These are phyloP conservation scores for Colletotrichum spaethianum DNA, from an alignment of 2,329 filamentous ascomycete genomes.

Conservation along the genomic window DNA sequence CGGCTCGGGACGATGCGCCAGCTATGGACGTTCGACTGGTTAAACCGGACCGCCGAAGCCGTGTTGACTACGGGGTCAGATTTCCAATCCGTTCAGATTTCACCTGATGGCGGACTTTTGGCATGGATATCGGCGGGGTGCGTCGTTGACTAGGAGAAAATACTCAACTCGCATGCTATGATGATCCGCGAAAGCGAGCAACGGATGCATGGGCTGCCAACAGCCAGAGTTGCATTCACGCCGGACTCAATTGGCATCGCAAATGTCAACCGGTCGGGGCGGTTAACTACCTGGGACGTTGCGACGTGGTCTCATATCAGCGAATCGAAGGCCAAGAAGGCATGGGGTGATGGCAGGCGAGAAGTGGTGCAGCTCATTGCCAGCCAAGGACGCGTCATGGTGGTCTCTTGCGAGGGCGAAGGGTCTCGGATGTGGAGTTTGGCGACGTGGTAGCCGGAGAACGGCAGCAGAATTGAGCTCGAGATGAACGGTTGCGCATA, in stretches of 20 bases:
- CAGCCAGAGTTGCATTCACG: slow-evolving; percentile 14
- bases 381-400: slow-evolving; percentile 12
- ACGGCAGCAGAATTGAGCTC: slow-evolving; percentile 17
- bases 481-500: slow-evolving; percentile 35
- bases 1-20: neutral
- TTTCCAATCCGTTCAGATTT: slow-evolving; percentile 26
- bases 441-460: slow-evolving; percentile 36
- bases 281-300: slow-evolving; percentile 13
- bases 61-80: slow-evolving; percentile 4
- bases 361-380: slow-evolving; percentile 30
- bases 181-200: slow-evolving; percentile 14
- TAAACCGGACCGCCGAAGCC: neutral
- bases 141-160: slow-evolving; percentile 31
- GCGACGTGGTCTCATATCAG: slow-evolving; percentile 8
- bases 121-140: slow-evolving; percentile 15
- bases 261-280: slow-evolving; percentile 12
- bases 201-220: slow-evolving; percentile 5
- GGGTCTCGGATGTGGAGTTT: slow-evolving; percentile 18
- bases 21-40: slow-evolving; percentile 22
- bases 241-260: slow-evolving; percentile 23
- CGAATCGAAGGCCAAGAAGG: slow-evolving; percentile 26
- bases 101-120: slow-evolving; percentile 26
- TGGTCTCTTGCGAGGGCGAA: slow-evolving; percentile 10
- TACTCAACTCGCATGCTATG: slow-evolving; percentile 26
- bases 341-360: slow-evolving; percentile 11